Evolutionary conservation across 495 filamentous ascomycete species (phyloP).

Genomic region (Lepidopterella palustris): DNA sequence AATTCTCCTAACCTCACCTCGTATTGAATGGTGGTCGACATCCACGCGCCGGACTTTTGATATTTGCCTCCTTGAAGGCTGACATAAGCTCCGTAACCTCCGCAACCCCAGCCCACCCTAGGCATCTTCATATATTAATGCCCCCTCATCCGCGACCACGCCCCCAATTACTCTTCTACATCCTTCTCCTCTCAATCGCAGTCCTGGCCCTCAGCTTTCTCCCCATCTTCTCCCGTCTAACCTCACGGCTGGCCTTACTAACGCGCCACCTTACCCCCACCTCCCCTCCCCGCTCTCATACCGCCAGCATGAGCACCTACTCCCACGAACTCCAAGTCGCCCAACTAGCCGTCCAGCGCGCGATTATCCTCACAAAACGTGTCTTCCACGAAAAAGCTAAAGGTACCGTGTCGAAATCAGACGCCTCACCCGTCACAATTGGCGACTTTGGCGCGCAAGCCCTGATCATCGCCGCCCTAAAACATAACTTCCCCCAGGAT

Average conservation of each 20-base stretch:
- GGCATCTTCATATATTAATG: background rate
- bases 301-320: slow-evolving; percentile 43
- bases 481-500: slow-evolving; percentile 81
- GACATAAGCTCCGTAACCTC: background rate
- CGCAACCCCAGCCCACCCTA: background rate
- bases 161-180: background rate
- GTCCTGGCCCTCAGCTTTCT: slow-evolving; percentile 47
- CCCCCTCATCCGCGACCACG: background rate
- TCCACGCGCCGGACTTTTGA: no score
- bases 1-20: no score
- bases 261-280: slow-evolving; percentile 12
- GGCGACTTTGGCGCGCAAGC: slow-evolving; percentile 98
- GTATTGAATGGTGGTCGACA: no score
- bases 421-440: slow-evolving; percentile 93
- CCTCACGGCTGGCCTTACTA: slow-evolving; percentile 32
- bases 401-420: slow-evolving; percentile 87
- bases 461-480: slow-evolving; percentile 83
- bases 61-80: background rate
- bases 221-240: slow-evolving; percentile 37
- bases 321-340: slow-evolving; percentile 76
- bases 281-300: background rate
- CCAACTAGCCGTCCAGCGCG: slow-evolving; percentile 86
- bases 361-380: slow-evolving; percentile 77
- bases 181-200: slow-evolving; percentile 4
- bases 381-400: slow-evolving; percentile 91